phyloP scores from a whole-genome alignment of 2,329 filamentous ascomycete genomes.

The Iodosphaeria phyllophila region DNA sequence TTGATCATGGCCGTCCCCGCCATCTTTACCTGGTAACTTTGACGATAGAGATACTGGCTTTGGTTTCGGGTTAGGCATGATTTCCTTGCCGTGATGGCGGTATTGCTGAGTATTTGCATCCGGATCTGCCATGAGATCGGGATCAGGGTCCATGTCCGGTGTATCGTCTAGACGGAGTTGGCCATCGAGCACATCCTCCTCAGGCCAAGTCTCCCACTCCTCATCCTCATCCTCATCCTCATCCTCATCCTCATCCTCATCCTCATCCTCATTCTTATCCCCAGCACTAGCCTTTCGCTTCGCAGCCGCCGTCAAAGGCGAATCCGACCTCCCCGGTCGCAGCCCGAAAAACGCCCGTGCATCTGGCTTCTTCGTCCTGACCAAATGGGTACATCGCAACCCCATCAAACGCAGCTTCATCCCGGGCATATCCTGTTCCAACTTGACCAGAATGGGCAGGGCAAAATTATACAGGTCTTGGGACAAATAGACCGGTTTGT shows the following conservation, averaged over 20 bases:
- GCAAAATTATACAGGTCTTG: conserved; percentile 72
- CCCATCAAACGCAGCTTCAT: conserved; percentile 78
- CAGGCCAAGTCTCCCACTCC: conserved; percentile 50
- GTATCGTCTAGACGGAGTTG: conserved; percentile 19
- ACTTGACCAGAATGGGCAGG: conserved; percentile 64
- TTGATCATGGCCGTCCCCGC: too few relatives aligned
- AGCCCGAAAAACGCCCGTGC: conserved; percentile 65
- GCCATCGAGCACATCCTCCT: too few relatives aligned
- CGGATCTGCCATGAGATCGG: conserved; percentile 34
- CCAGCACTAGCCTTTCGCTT: conserved; percentile 17
- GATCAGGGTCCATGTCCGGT: background rate
- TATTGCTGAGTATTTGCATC: conserved; percentile 25
- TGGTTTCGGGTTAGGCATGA: conserved; percentile 23
- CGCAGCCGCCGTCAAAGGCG: conserved; percentile 4
- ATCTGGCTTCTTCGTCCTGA: conserved; percentile 68
- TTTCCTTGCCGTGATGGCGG: conserved; percentile 30
- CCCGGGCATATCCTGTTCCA: conserved; percentile 66
- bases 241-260: conserved; percentile 48
- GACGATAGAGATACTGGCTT: too few relatives aligned
- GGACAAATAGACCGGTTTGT: conserved; percentile 51
- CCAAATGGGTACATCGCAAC: conserved; percentile 67
- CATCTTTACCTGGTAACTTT: too few relatives aligned
- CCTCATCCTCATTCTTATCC: conserved; percentile 22
- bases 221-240: conserved; percentile 14
- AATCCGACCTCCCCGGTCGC: conserved; percentile 15